phyloP scores from a whole-genome alignment of 176 grass and related monocot genomes.

The Eleusine coracana region DNA sequence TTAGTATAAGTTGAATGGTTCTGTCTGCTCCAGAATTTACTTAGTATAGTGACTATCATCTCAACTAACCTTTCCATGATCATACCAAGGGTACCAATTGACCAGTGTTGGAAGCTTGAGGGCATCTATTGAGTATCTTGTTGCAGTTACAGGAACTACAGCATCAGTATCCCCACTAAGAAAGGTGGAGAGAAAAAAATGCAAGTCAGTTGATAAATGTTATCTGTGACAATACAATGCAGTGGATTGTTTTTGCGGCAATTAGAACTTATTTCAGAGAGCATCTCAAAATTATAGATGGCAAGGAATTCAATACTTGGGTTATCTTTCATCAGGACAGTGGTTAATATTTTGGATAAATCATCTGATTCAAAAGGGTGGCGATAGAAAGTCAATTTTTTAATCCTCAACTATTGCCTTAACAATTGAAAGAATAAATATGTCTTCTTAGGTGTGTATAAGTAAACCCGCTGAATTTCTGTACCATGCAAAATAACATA shows the following conservation, averaged over 20 bases:
- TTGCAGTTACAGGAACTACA: slow-evolving; percentile 96
- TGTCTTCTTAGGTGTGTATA: background rate
- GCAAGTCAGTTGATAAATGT: background rate
- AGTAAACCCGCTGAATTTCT: background rate
- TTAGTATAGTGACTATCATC: background rate
- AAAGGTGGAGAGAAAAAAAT: slow-evolving; percentile 22
- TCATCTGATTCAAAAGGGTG: background rate
- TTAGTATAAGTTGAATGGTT: background rate
- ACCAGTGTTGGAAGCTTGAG: slow-evolving; percentile 74
- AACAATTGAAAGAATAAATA: background rate
- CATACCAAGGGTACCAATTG: slow-evolving; percentile 90
- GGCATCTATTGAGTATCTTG: slow-evolving; percentile 84
- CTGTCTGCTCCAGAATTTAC: background rate
- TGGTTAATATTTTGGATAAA: background rate
- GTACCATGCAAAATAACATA: slow-evolving; percentile 34
- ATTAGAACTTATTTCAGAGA: slow-evolving; percentile 7
- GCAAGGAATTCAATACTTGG: background rate
- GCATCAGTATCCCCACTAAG: slow-evolving; percentile 89
- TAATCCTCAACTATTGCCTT: background rate
- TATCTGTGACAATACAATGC: background rate
- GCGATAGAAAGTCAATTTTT: background rate
- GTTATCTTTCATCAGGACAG: background rate
- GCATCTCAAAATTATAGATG: background rate
- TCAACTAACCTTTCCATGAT: slow-evolving; percentile 75
- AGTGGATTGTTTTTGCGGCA: slow-evolving; percentile 14